phyloP scores from a whole-genome alignment of 208 protist genomes.

The Phytomonas sp. region DNA sequence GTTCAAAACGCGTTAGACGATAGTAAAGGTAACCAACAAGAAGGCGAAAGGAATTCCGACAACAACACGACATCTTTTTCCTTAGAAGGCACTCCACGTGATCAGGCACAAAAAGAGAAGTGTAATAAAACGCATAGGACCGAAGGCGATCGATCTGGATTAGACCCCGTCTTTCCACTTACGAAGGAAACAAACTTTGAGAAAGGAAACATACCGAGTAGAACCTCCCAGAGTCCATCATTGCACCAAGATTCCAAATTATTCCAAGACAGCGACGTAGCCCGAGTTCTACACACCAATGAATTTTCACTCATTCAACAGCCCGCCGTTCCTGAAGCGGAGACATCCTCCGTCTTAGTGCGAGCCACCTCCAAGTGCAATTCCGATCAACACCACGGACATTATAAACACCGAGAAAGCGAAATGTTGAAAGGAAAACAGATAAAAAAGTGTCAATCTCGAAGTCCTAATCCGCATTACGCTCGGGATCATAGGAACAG shows the following conservation, averaged over 20 bases:
- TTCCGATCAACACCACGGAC: neutral
- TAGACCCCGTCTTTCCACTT: neutral
- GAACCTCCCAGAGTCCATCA: neutral
- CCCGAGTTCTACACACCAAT: neutral
- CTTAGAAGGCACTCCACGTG: neutral
- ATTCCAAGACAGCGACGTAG: neutral
- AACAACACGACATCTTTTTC: neutral
- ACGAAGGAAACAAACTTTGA: neutral
- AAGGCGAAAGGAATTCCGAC: neutral
- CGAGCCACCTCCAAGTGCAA: neutral
- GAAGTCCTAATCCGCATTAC: neutral
- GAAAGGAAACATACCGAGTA: neutral
- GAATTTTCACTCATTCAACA: neutral
- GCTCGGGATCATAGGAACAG: neutral
- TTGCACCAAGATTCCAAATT: neutral
- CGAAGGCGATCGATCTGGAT: neutral
- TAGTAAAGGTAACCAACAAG: neutral
- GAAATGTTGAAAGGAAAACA: neutral
- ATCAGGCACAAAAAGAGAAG: neutral
- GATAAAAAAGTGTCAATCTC: conserved; percentile 14
- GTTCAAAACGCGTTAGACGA: neutral
- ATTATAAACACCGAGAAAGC: conserved; percentile 1
- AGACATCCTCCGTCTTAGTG: neutral
- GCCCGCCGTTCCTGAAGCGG: neutral
- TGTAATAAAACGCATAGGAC: neutral